Evolutionary conservation across 306 rosid genomes (phyloP).

Genomic region (Hippophae rhamnoides): DNA sequence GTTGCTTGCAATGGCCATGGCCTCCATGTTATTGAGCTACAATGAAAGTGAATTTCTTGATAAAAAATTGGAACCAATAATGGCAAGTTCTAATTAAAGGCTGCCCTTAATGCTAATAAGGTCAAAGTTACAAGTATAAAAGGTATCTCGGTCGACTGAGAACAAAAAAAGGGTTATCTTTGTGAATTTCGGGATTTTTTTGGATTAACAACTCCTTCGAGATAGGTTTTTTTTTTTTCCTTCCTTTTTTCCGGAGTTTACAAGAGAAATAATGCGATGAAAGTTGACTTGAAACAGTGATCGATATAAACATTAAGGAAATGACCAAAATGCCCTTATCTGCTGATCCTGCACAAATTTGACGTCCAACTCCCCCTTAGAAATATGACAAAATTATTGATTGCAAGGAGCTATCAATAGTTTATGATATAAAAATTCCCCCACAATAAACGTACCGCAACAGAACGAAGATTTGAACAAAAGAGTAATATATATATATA

Average conservation of each 20-base stretch:
- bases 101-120: conserved; percentile 10
- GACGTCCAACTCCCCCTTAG: conserved; percentile 26
- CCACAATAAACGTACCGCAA: too few species aligned
- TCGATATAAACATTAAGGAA: neutral
- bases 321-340: neutral
- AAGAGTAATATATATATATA: too few species aligned
- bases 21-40: neutral
- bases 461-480: too few species aligned
- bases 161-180: neutral
- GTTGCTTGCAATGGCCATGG: conserved; percentile 45
- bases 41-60: neutral
- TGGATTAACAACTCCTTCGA: conserved; percentile 35
- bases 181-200: conserved; percentile 12
- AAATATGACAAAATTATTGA: too few species aligned
- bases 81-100: conserved; percentile 1
- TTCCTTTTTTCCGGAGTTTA: conserved; percentile 11
- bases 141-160: neutral
- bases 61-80: neutral
- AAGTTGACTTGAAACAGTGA: neutral
- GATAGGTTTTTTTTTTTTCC: neutral
- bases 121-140: neutral
- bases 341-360: neutral
- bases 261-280: conserved; percentile 5
- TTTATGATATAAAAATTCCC: too few species aligned
- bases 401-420: too few species aligned